These are phyloP conservation scores for Adansonia madagascariensis DNA, from an alignment of 441 rosid genomes.

Conservation along the genomic window DNA sequence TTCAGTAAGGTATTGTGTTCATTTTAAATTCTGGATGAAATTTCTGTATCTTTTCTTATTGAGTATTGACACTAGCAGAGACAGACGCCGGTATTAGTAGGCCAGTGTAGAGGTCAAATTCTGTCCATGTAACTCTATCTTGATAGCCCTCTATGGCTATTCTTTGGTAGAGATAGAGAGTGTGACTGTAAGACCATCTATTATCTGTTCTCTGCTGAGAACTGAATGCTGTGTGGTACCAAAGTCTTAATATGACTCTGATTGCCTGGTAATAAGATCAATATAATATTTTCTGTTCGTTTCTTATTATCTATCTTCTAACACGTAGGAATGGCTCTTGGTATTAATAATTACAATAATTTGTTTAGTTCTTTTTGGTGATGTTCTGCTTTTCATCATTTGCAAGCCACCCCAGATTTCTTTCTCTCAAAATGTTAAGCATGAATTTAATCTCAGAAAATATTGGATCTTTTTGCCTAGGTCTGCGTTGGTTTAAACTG, in stretches of 20 bases:
- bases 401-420: neutral
- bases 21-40: neutral
- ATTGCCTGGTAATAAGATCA: neutral
- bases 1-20: conserved; percentile 53
- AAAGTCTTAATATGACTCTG: neutral
- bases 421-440: neutral
- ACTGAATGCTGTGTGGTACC: conserved; percentile 1
- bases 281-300: neutral
- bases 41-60: neutral
- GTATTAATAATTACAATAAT: neutral
- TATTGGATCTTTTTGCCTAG: neutral
- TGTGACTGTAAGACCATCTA: neutral
- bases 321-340: neutral
- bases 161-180: neutral
- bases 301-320: neutral
- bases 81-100: neutral
- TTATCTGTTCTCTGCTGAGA: neutral
- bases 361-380: conserved; percentile 8
- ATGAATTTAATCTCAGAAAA: neutral
- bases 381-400: conserved; percentile 4
- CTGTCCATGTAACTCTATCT: conserved; percentile 12
- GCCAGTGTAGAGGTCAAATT: neutral
- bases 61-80: neutral
- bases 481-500: neutral
- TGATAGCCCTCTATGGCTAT: neutral